Conservation (phyloP, 257 asterid genomes). For the Salvia rosmarinus region DNA sequence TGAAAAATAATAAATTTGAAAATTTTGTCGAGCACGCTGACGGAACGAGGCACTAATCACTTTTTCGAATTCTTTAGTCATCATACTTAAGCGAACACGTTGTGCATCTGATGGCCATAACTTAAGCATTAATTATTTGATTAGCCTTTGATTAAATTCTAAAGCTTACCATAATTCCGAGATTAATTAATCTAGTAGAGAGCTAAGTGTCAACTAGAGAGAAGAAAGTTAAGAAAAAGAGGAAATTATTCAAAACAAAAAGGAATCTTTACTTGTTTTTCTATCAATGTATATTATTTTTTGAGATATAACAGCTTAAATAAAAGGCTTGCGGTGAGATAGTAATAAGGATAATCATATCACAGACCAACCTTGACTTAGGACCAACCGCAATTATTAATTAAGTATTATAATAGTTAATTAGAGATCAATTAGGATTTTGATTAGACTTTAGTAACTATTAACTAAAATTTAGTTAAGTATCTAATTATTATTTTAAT, state of each 20-base stretch:
- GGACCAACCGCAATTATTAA: too few species aligned
- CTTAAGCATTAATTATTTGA: constrained; percentile 25
- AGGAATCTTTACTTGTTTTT: neutral
- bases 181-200: constrained; percentile 27
- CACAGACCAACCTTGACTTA: neutral
- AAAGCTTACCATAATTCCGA: neutral
- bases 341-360: neutral
- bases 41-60: too few species aligned
- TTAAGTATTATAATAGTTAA: too few species aligned
- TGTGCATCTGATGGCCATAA: constrained; percentile 38
- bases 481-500: too few species aligned
- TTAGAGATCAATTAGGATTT: too few species aligned
- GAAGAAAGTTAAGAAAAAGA: neutral
- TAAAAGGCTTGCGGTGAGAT: neutral
- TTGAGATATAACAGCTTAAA: neutral
- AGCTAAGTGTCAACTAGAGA: constrained; percentile 39
- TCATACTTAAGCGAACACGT: constrained; percentile 40
- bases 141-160: constrained; percentile 17
- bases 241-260: neutral
- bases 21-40: too few species aligned
- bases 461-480: too few species aligned
- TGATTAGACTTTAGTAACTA: too few species aligned
- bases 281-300: neutral
- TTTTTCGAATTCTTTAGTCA: constrained; percentile 45
- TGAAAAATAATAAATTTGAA: neutral